Evolutionary conservation across 352 stramenopile genomes (phyloP).

Genomic region (Thalassiosira tumida): DNA sequence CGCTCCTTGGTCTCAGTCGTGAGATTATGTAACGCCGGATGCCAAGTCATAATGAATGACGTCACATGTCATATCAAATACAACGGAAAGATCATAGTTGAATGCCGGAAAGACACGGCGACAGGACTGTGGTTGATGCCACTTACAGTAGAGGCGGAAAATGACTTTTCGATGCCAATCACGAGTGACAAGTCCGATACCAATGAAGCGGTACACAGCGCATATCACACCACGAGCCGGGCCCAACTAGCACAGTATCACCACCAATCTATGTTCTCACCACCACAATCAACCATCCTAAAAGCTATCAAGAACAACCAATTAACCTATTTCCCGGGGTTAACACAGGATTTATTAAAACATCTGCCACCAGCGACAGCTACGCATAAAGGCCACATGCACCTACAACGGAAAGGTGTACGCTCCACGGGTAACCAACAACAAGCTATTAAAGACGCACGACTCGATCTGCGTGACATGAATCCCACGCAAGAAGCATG

Average conservation of each 20-base stretch:
- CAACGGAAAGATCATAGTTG: background rate
- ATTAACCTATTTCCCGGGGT: slow-evolving; percentile 46
- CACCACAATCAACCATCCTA: background rate
- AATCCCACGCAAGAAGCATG: slow-evolving; percentile 9
- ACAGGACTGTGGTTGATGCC: background rate
- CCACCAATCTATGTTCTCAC: background rate
- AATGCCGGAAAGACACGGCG: background rate
- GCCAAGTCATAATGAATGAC: background rate
- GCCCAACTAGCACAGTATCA: background rate
- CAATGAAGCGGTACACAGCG: too few relatives aligned
- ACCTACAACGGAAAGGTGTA: slow-evolving; percentile 50
- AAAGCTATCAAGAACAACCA: slow-evolving; percentile 23
- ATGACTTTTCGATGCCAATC: too few relatives aligned
- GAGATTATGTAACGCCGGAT: background rate
- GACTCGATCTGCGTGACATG: background rate
- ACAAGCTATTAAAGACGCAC: slow-evolving; percentile 6
- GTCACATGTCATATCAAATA: background rate
- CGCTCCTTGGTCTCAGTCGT: background rate
- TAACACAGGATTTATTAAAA: slow-evolving; percentile 51
- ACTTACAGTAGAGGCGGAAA: too few relatives aligned
- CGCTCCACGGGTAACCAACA: slow-evolving; percentile 44
- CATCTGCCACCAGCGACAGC: slow-evolving; percentile 59
- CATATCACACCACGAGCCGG: too few relatives aligned
- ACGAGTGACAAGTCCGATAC: too few relatives aligned
- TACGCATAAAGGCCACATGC: slow-evolving; percentile 74